Base-by-base conservation (phyloP, 208 protist genomes). In the Leishmania tarentolae region DNA sequence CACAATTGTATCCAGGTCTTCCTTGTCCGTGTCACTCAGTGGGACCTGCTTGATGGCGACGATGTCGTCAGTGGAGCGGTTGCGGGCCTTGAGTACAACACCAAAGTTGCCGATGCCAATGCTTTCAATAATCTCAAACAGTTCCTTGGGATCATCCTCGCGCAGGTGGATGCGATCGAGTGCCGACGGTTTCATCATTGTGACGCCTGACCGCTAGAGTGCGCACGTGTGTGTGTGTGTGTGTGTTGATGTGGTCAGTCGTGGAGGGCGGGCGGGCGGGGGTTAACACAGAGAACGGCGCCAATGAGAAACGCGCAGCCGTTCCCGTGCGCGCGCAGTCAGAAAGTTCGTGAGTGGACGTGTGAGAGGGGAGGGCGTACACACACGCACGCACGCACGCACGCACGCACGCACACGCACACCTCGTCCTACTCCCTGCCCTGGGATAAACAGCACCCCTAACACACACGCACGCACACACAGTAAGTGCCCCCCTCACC, bases 101-200 rank as follows among this genome's bases (percentile, higher is more conserved):
- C 99, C 99, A 79, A 99, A 99, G 75, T 99, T 99, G 46, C 99
- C 99, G 66, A 98, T 81, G 50, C 95, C 95, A 68, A 95, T 88
- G 57, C 80, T 94, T 52, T 96, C 94, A 2, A 97, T 59, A 69
- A 92, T 89, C 76, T 96, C 93, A 66, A 96, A 98, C 28, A 95
- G 68, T 46, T 96, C 90, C 70, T 94, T 90, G 5, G 95, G 95
- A 70, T 97, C 90, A 57, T 92, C 90, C 24, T 89, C 90, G 0
- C 85, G 81, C 69, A 96, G 89, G 63, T 91, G 75, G 69, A 97
- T 91, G 56, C 85, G 89, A 71, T 90, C 88, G 59, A 95, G 81
- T 66, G 78, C 82, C n/a, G 72, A 82, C 42, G 71, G 66, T 35
- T 82, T 86, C 78, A 86, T 81, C 82, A 86, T 86, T 53, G 31